phyloP scores from a whole-genome alignment of 73 alveolate species.

The Paramecium octaurelia region DNA sequence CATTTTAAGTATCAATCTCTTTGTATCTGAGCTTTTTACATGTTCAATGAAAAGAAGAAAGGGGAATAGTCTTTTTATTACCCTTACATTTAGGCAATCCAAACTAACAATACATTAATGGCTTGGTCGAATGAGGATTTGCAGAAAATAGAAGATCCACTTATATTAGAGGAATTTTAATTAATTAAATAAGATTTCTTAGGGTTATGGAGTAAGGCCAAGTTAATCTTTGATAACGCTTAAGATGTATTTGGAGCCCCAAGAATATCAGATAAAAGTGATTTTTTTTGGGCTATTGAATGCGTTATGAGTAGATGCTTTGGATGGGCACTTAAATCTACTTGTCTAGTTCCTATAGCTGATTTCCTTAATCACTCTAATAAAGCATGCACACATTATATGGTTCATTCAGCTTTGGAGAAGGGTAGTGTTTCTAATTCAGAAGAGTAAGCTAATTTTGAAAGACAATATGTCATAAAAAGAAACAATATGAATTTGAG shows the following conservation, averaged over 20 bases:
- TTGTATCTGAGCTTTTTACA: not conserved
- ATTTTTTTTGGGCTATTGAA: slow-evolving; percentile 26
- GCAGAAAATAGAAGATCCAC: not conserved
- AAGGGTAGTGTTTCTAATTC: not conserved
- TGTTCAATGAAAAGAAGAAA: slow-evolving; percentile 2
- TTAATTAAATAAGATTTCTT: not conserved
- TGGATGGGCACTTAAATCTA: slow-evolving; percentile 32
- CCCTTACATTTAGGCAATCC: slow-evolving; percentile 28
- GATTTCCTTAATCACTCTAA: slow-evolving; percentile 36
- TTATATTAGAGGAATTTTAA: not conserved
- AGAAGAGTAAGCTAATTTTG: not conserved
- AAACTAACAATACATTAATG: not conserved
- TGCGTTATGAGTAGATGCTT: slow-evolving; percentile 39
- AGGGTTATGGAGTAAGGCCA: not conserved
- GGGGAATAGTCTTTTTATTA: slow-evolving; percentile 24
- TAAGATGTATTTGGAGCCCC: not conserved
- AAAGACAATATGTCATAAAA: not conserved
- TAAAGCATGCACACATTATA: slow-evolving; percentile 22
- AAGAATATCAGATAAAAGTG: not conserved
- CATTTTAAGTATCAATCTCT: not conserved
- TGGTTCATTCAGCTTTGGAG: not conserved
- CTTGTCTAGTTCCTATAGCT: slow-evolving; percentile 19
- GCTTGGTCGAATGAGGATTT: not conserved
- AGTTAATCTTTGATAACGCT: not conserved
- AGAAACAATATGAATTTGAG: not conserved